These are phyloP conservation scores for Panaeolus papilionaceus DNA, from an alignment of 768 basidiomycete genomes.

Conservation along the genomic window DNA sequence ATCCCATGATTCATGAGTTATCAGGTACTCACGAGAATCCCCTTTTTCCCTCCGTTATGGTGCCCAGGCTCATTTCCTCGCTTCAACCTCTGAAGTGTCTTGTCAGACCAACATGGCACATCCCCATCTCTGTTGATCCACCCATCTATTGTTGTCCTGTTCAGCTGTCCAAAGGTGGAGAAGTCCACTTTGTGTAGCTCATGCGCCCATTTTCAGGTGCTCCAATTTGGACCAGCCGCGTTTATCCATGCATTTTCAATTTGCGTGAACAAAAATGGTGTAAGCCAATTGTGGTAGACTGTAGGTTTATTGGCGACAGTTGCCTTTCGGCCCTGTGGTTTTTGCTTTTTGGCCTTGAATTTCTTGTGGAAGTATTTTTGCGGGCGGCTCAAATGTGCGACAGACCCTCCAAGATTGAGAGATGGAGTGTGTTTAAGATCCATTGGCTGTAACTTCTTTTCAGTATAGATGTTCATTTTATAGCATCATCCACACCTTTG, in stretches of 20 bases:
- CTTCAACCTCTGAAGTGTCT: neutral
- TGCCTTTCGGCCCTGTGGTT: neutral
- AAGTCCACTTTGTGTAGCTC: slow-evolving; percentile 13
- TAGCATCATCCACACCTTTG: too few relatives aligned
- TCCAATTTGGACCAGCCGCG: slow-evolving; percentile 12
- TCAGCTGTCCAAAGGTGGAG: slow-evolving; percentile 15
- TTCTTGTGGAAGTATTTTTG: slow-evolving; percentile 6
- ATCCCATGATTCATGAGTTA: neutral
- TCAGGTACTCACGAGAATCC: slow-evolving; percentile 22
- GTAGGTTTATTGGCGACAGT: slow-evolving; percentile 10
- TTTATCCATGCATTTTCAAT: slow-evolving; percentile 10
- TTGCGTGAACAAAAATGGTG: slow-evolving; percentile 17
- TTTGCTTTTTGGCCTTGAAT: slow-evolving; percentile 7
- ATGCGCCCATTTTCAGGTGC: neutral
- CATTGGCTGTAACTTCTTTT: too few relatives aligned
- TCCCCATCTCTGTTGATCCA: slow-evolving; percentile 21
- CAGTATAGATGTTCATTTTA: too few relatives aligned
- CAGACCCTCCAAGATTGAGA: slow-evolving; percentile 19
- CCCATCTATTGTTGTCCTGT: slow-evolving; percentile 16
- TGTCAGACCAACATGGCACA: slow-evolving; percentile 8
- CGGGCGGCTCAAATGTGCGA: neutral
- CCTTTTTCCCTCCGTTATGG: slow-evolving; percentile 22
- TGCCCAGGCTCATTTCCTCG: slow-evolving; percentile 20
- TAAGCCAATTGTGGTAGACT: slow-evolving; percentile 19
- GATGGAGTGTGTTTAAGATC: neutral